Conservation (phyloP, 2,329 filamentous ascomycete genomes). For the Trichoderma breve region DNA sequence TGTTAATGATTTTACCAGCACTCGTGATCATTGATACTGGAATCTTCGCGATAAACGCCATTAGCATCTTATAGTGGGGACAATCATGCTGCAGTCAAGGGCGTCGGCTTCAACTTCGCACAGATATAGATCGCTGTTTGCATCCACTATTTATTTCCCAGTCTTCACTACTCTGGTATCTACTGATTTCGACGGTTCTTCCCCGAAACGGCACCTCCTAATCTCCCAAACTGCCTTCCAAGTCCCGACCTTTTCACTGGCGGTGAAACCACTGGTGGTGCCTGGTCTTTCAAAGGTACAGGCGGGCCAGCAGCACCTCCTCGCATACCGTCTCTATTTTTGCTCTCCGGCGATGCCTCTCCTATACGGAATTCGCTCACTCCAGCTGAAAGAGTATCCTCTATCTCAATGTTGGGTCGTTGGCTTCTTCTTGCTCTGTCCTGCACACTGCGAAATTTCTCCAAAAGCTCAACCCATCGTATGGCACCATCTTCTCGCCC, state of each 20-base stretch:
- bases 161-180: background rate
- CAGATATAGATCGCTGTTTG: background rate
- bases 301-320: slow-evolving; percentile 37
- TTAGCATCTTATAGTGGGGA: background rate
- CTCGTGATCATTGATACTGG: background rate
- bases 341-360: slow-evolving; percentile 42
- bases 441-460: slow-evolving; percentile 91
- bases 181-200: slow-evolving; percentile 52
- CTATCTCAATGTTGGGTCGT: slow-evolving; percentile 52
- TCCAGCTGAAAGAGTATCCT: slow-evolving; percentile 47
- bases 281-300: slow-evolving; percentile 50
- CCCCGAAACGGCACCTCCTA: slow-evolving; percentile 69
- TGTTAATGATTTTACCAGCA: slow-evolving; percentile 39
- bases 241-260: slow-evolving; percentile 61
- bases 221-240: slow-evolving; percentile 65
- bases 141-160: background rate
- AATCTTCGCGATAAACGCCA: background rate
- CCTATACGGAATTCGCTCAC: slow-evolving; percentile 42
- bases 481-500: slow-evolving; percentile 80
- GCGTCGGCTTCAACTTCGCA: background rate
- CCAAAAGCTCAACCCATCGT: slow-evolving; percentile 86
- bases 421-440: slow-evolving; percentile 76
- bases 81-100: background rate
- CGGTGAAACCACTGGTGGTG: slow-evolving; percentile 42
- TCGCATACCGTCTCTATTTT: slow-evolving; percentile 41